A percentile compares a stretch with the other conserved stretches of the same genome.
Evolutionary conservation across 83 land plant species (phyloP).

Genomic region (Larix sibirica): DNA sequence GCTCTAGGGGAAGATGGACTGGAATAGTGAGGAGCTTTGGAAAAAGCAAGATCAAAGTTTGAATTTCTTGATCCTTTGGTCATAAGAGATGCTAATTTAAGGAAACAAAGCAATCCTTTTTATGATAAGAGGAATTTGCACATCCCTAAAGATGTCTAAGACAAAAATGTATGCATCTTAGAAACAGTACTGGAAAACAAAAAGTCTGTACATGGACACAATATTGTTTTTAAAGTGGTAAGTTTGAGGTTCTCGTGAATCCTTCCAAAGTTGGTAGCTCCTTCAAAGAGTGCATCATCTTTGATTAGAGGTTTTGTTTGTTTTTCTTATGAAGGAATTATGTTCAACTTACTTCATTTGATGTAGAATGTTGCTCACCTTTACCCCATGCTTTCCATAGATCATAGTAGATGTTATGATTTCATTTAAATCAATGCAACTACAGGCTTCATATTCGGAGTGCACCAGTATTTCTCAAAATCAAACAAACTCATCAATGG

Average conservation of each 20-base stretch:
- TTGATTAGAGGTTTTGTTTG: neutral
- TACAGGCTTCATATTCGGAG: no score
- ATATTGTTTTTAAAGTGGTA: conserved; percentile 96
- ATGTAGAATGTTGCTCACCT: no score
- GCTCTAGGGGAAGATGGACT: conserved; percentile 32
- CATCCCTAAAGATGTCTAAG: conserved; percentile 73
- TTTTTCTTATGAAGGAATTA: neutral
- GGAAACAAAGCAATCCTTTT: conserved; percentile 68
- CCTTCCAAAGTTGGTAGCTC: neutral
- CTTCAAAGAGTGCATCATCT: neutral
- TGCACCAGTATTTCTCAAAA: no score
- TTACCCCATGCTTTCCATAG: no score
- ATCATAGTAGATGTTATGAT: no score
- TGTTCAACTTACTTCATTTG: neutral
- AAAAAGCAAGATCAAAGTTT: conserved; percentile 66
- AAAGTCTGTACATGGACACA: conserved; percentile 92
- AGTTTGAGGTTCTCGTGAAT: conserved; percentile 18
- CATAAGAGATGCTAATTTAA: conserved; percentile 69
- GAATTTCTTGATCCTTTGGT: conserved; percentile 78
- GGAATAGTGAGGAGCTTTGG: conserved; percentile 36
- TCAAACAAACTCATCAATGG: no score
- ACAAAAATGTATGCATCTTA: conserved; percentile 90
- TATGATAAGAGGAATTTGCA: conserved; percentile 81
- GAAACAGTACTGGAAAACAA: conserved; percentile 85
- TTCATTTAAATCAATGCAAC: no score